Base-by-base conservation (phyloP, 176 grass and related monocot genomes). In the Oryza meyeriana region DNA sequence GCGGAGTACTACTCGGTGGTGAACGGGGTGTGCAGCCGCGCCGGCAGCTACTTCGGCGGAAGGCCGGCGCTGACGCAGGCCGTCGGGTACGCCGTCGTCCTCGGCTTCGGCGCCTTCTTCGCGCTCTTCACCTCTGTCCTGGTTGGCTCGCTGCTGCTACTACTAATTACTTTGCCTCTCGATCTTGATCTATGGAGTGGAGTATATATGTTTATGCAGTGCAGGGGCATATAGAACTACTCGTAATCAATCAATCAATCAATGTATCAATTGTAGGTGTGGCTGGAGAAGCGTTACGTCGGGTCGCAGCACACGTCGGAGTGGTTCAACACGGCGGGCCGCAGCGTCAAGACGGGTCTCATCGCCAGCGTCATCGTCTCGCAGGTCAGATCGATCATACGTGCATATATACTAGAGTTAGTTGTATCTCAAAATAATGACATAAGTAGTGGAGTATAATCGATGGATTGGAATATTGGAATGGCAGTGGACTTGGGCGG, bases 31-130 rank as follows among this genome's bases (percentile, higher is more conserved):
- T 97, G 94, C 81, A 83, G 72, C 75, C 84, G 89, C 75, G 78
- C 83, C 7, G 71, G 24, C 66, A 94, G 92, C 82, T 94, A 81
- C 75, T 94, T 91, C 75, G 92, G 77, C 13, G 89, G 86, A 18
- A 84, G 74, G 31, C 45, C 92, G 32, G 81, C 89, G 41, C 84
- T 94, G 34, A 86, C 77, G 36, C 92, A 94, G 81, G 89, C 80
- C 65, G 86, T 91, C 50, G 92, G 92, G 13, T 97, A 97, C 77
- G 80, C 86, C 42, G 81, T 97, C 74, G 80, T 97, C 75, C 66
- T 97, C 44, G 94, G 94, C 25, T 97, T 97, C 62, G 94, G 94
- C 27, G 94, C 87, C 34, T 97, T 89, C 84, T 94, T 92, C 35
- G 93, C 90, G 7, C 16, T 71, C 79, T 81, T 81, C 79, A 81